Evolutionary conservation across 192 early-diverging fungal species (phyloP), one percentile per base, ranked within the genome.

Genomic region (Entomortierella chlamydospora): DNA sequence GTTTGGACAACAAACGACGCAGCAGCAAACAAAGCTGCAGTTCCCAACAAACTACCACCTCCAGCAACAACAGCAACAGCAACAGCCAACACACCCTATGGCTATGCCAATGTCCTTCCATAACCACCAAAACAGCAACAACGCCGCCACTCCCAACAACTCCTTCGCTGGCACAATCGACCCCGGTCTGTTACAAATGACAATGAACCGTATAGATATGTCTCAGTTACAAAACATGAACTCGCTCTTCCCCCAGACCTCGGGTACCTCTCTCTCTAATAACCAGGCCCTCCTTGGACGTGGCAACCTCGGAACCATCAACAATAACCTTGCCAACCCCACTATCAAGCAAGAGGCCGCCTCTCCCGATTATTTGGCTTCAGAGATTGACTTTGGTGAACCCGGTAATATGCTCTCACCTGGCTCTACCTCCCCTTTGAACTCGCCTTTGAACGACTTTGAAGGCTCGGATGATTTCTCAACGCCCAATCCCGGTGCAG

Each of bases 371-470:
- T 82, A 68, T 59, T 49, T 77, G 30, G 31, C 42, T 23, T 30
- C 57, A 12, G 80, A 82, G 45, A 73, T 84, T 65, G 83, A 84
- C 43, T 84, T 69, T 72, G 73, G 72, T 42, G 66, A 82, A 49
- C 72, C 62, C 15, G 55, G 68, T 34, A 81, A 58, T 22, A 64
- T 84, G 63, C 56, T 84, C 54, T 84, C 83, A 2, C 83, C 81
- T 6, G 59, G 65, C 11, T 73, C 81, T 15, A 81, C 31, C 29
- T 77, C 83, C 17, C 69, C 74, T 12, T 41, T 67, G 60, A 72
- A 68, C 59, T 82, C 83, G 33, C 83, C 83, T 30, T 42, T 60
- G 45, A 73, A 78, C 56, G 74, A 78, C 51, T 70, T 78, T 50
- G 74, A 78, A 37, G 57, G 74, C 49, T 33, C 74, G 22, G 74